These are phyloP conservation scores for Theobroma cacao DNA, from an alignment of 345 rosid genomes.

Conservation along the genomic window DNA sequence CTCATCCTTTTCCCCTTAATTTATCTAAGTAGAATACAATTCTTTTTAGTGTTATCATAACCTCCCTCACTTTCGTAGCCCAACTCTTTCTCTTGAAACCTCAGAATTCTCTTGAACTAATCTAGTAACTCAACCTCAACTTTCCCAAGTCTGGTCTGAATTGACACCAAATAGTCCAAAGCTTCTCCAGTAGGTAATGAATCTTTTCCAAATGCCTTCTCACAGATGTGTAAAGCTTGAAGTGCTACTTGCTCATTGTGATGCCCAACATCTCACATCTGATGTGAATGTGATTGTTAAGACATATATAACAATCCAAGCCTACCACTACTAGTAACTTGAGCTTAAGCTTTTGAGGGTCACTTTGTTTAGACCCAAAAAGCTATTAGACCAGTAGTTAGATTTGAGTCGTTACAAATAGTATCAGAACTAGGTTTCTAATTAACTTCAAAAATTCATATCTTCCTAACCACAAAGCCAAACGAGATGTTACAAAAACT, in stretches of 20 bases:
- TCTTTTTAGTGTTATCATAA: constrained; percentile 64
- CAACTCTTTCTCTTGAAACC: constrained; percentile 71
- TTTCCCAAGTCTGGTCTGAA: constrained; percentile 57
- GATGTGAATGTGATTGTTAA: too few species aligned
- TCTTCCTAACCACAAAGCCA: too few species aligned
- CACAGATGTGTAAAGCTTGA: constrained; percentile 59
- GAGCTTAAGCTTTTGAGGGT: too few species aligned
- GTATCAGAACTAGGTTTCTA: too few species aligned
- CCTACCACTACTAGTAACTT: too few species aligned
- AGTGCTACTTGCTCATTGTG: constrained; percentile 59
- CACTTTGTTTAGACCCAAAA: too few species aligned
- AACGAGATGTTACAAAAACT: too few species aligned
- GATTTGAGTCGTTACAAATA: too few species aligned
- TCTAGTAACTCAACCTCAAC: constrained; percentile 41
- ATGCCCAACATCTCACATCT: too few species aligned
- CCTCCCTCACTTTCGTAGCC: constrained; percentile 66
- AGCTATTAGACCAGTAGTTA: too few species aligned
- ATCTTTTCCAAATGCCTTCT: constrained; percentile 70
- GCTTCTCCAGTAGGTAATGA: constrained; percentile 88
- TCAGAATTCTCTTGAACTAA: constrained; percentile 57
- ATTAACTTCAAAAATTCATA: too few species aligned
- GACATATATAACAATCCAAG: too few species aligned
- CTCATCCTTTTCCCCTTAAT: constrained; percentile 66
- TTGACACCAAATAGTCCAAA: constrained; percentile 72
- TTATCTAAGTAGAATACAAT: constrained; percentile 56